Conservation (phyloP, 805 yeast genomes). For the Wickerhamiella cacticola region DNA sequence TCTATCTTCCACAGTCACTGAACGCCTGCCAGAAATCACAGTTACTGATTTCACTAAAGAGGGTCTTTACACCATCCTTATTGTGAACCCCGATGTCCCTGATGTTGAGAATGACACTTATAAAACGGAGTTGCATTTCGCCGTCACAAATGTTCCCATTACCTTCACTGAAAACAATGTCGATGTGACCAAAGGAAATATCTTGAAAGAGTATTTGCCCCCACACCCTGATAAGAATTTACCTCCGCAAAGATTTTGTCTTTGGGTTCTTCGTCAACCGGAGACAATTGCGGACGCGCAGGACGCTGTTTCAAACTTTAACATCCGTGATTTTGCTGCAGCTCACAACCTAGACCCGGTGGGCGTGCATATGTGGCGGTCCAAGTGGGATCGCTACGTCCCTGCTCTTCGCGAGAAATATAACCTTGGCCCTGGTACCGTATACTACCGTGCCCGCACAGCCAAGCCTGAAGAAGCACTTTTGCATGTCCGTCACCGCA, state of each 20-base stretch:
- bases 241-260: constrained; percentile 67
- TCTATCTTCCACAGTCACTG: constrained; percentile 61
- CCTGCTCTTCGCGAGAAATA: constrained; percentile 59
- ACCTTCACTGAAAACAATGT: constrained; percentile 47
- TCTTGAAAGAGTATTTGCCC: constrained; percentile 54
- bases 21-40: constrained; percentile 63
- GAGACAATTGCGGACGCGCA: constrained; percentile 27
- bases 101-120: constrained; percentile 56
- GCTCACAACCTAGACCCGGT: constrained; percentile 51
- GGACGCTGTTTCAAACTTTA: constrained; percentile 34
- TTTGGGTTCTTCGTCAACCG: constrained; percentile 82
- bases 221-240: constrained; percentile 84
- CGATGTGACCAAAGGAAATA: constrained; percentile 31
- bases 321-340: constrained; percentile 57
- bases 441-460: constrained; percentile 34
- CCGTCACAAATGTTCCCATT: constrained; percentile 53
- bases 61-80: constrained; percentile 57
- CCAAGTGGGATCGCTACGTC: constrained; percentile 58
- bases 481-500: constrained; percentile 21
- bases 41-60: constrained; percentile 58
- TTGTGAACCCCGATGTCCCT: constrained; percentile 90
- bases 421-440: constrained; percentile 63
- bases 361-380: constrained; percentile 90
- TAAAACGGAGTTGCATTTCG: constrained; percentile 66
- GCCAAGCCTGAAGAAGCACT: constrained; percentile 23